Base-by-base conservation (phyloP, 345 rosid genomes). In the Boechera retrofracta region DNA sequence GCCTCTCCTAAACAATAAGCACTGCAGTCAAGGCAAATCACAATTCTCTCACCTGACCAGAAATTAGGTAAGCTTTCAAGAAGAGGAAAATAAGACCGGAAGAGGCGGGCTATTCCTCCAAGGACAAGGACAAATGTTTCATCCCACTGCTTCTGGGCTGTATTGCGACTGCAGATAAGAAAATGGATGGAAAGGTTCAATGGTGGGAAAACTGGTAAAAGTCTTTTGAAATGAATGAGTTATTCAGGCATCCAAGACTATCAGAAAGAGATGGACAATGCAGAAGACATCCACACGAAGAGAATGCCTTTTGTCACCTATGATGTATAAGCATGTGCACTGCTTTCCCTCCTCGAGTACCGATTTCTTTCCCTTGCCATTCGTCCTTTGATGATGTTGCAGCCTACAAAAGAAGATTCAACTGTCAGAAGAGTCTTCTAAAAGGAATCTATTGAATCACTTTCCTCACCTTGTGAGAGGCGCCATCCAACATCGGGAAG, bases 321-420 rank as follows among this genome's bases (percentile, higher is more conserved):
- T 95, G 99, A 87, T 95, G 99, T 70, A 95, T 95, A 79, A 91
- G 91, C 99, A 95, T 92, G 85, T 95, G 99, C 76, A 91, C 90
- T 62, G 96, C 94, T 78, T 95, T 95, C 71, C 98, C 99, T 81
- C 92, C 97, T 57, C 93, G 89, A 77, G 89, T 89, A 62, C 99
- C 98, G 32, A 95, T 85, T 84, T 95, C 99, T 82, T 89, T 95
- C 52, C 99, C 98, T 44, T 89, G 99, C 90, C 97, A 92, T 86
- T 95, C 99, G 76, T 92, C 99, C 84, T 89, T 95, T 45, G 99
- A 95, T 64, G 99, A 95, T 48, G 99, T 95, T 69, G 97, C 98
- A 56, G 91, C 99, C 98, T 94, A 82, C 78, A 78, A 77, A 51
- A 79, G 70, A 77, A 69, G 54, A 76, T n/a, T 72, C 45, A 55